Conservation (phyloP, 2,329 filamentous ascomycete genomes). For the Colletotrichum sp. region DNA sequence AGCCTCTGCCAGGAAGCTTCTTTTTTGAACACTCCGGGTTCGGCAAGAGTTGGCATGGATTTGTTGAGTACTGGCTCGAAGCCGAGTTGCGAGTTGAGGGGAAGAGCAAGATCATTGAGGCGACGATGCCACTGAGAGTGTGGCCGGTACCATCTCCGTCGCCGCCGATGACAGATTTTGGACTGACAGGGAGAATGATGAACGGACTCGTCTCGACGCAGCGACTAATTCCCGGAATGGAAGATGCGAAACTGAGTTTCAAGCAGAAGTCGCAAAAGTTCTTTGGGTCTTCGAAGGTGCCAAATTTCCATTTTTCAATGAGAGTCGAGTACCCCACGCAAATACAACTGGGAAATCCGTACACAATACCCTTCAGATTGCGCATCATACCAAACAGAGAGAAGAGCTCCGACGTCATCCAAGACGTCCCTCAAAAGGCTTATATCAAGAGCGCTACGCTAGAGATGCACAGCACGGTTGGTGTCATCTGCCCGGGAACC, state of each 20-base stretch:
- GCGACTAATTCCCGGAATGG: slow-evolving; percentile 35
- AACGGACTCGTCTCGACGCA: slow-evolving; percentile 19
- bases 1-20: slow-evolving; percentile 23
- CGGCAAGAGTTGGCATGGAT: slow-evolving; percentile 24
- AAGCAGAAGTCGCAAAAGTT: slow-evolving; percentile 36
- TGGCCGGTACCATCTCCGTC: not conserved
- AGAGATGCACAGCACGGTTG: slow-evolving; percentile 16
- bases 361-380: slow-evolving; percentile 26
- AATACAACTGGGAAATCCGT: slow-evolving; percentile 33
- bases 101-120: slow-evolving; percentile 2
- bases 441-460: slow-evolving; percentile 22
- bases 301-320: slow-evolving; percentile 30
- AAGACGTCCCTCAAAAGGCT: slow-evolving; percentile 13
- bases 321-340: slow-evolving; percentile 28
- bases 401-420: slow-evolving; percentile 20
- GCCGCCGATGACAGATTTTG: slow-evolving; percentile 24
- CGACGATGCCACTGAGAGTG: slow-evolving; percentile 27
- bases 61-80: slow-evolving; percentile 40
- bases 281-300: slow-evolving; percentile 37
- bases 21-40: not conserved
- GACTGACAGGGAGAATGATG: not conserved
- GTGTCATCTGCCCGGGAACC: slow-evolving; percentile 17
- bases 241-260: slow-evolving; percentile 31
- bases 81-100: slow-evolving; percentile 27
- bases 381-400: slow-evolving; percentile 15